Base-by-base conservation (phyloP, 768 basidiomycete species). In the Tylopilus felleus region DNA sequence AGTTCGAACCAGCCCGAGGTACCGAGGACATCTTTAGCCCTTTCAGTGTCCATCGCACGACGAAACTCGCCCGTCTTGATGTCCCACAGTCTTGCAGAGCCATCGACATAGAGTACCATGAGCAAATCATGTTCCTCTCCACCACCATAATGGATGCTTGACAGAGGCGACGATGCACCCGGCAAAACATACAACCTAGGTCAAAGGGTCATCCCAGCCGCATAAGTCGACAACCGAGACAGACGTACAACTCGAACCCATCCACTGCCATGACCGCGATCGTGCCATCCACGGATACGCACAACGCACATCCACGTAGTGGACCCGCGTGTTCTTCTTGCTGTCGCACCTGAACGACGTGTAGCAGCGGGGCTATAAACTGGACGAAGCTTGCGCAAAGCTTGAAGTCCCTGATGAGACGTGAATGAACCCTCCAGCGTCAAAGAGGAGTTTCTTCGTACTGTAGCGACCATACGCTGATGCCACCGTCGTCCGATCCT, bases 41-140 rank as follows among this genome's bases (percentile, higher is more conserved):
- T 93, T 39, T 86, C 86, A 8, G 75, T 60, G 6, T 78, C 78
- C 80, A 90, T 90, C 0, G 93, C 90, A 46, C 96, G 74, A 78
- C 92, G 81, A 60, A 98, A 87, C 61, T 97, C 94, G 52, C 80
- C 80, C 0, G 85, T 88, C 56, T 83, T 81, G 16, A 86, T 74
- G 62, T 98, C 91, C 93, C 97, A 99, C 2, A 95, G 71, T 39
- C 97, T 77, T 1, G 89, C 90, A 50, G 85, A 81, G 2, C 81
- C 84, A 56, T 90, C 85, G 3, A 75, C 75, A 68, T 98, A 98
- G 1, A 88, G 69, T 7, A 95, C 72, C 48, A 97, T 65, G 27
- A 97, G 68, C 53, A 90, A 85, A 50, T 86, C 80, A n/a, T 65
- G 65, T 16, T 66, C 68, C 41, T 65, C 65, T 28, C 70, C 68